Percentiles rank a stretch among this genome's conserved stretches.
Evolutionary conservation across 345 rosid genomes (phyloP).

Genomic region (Eutrema japonicum): DNA sequence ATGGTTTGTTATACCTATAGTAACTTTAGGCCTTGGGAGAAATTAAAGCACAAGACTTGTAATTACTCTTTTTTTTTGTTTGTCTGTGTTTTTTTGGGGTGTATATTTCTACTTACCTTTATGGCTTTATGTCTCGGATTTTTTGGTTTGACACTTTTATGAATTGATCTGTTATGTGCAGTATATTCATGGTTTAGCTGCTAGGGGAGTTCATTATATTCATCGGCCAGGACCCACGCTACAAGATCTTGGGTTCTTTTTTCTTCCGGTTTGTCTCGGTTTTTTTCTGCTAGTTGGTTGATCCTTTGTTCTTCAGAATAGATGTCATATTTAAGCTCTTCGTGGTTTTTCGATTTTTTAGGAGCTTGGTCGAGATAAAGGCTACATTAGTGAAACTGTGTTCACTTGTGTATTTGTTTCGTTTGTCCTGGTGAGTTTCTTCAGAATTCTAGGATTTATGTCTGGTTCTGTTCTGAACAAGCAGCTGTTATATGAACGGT

Average conservation of each 20-base stretch:
- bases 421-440: slow-evolving; percentile 71
- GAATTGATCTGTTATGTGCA: slow-evolving; percentile 43
- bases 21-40: slow-evolving; percentile 21
- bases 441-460: not conserved
- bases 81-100: not conserved
- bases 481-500: not conserved
- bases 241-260: slow-evolving; percentile 79
- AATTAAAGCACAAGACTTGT: slow-evolving; percentile 33
- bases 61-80: slow-evolving; percentile 15
- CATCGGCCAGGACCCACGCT: slow-evolving; percentile 89
- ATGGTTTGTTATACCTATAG: slow-evolving; percentile 36
- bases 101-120: slow-evolving; percentile 2
- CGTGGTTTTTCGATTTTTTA: slow-evolving; percentile 25
- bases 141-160: not conserved
- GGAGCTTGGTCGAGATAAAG: slow-evolving; percentile 96
- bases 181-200: slow-evolving; percentile 92
- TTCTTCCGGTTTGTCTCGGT: slow-evolving; percentile 75
- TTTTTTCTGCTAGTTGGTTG: slow-evolving; percentile 2
- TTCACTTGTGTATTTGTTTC: slow-evolving; percentile 71
- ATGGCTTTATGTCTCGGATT: not conserved
- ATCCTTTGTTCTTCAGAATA: not conserved
- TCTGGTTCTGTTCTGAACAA: slow-evolving; percentile 10
- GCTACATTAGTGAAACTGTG: slow-evolving; percentile 83
- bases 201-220: slow-evolving; percentile 91
- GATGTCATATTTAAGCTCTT: slow-evolving; percentile 15